Conservation (phyloP, 345 rosid genomes). For the Kernera saxatilis region DNA sequence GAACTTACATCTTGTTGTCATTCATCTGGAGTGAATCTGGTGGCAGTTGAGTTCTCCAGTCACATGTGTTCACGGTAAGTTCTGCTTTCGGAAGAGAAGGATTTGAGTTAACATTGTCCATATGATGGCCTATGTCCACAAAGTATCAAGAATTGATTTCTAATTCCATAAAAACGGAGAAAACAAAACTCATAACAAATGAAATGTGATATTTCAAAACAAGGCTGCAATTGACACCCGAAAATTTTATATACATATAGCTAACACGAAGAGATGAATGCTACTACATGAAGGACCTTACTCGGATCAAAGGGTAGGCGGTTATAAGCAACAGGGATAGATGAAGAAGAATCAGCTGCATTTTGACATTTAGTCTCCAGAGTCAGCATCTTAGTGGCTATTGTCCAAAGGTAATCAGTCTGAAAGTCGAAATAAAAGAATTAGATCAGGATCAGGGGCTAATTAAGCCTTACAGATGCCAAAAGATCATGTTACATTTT, state of each 20-base stretch:
- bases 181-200: not conserved
- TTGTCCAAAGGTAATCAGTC: constrained; percentile 77
- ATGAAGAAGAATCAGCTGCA: constrained; percentile 35
- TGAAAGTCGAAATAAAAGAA: constrained; percentile 28
- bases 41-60: constrained; percentile 47
- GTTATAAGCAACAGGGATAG: constrained; percentile 26
- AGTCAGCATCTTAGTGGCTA: constrained; percentile 85
- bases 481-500: not conserved
- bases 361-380: constrained; percentile 72
- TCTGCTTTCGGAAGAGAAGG: not conserved
- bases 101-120: not conserved
- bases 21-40: constrained; percentile 39
- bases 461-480: not conserved
- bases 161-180: not conserved
- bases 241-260: no score
- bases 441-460: not conserved
- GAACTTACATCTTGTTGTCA: constrained; percentile 41
- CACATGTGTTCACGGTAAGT: constrained; percentile 9
- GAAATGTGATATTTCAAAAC: not conserved
- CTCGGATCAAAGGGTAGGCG: constrained; percentile 21
- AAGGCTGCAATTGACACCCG: not conserved
- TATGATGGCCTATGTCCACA: not conserved
- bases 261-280: no score
- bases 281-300: not conserved
- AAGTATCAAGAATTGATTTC: not conserved